Conservation (phyloP, 75 land plant species). For the Ceratopteris richardii region DNA sequence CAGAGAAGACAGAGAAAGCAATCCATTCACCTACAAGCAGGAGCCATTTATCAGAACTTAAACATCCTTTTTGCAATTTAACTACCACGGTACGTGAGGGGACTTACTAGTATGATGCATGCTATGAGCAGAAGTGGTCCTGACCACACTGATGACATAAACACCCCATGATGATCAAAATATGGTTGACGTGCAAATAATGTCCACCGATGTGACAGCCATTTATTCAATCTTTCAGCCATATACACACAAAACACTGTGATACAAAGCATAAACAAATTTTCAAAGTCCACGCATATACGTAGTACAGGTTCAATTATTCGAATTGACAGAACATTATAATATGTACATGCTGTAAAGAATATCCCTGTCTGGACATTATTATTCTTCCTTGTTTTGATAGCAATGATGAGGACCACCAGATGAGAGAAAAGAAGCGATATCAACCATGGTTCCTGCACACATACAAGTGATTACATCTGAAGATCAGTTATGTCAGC, state of each 20-base stretch:
- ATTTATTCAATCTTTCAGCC: constrained; percentile 61
- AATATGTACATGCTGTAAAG: constrained; percentile 48
- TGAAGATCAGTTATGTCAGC: too few relatives aligned
- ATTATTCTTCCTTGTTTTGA: constrained; percentile 51
- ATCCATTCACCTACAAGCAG: constrained; percentile 52
- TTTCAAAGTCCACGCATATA: neutral
- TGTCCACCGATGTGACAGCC: constrained; percentile 54
- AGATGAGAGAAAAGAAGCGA: constrained; percentile 53
- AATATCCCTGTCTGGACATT: constrained; percentile 61
- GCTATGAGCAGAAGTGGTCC: constrained; percentile 70
- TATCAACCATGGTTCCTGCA: constrained; percentile 80
- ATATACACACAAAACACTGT: constrained; percentile 70
- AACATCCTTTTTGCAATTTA: neutral
- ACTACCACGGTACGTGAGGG: neutral
- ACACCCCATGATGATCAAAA: constrained; percentile 68
- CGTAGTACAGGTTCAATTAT: neutral
- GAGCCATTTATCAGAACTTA: neutral
- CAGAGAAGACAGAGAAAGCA: constrained; percentile 44
- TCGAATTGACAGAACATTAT: too few relatives aligned
- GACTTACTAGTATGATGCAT: constrained; percentile 64
- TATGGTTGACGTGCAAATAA: constrained; percentile 78
- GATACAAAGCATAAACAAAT: too few relatives aligned
- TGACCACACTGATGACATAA: constrained; percentile 83
- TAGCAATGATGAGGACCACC: constrained; percentile 33
- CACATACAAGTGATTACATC: too few relatives aligned